Evolutionary conservation across 495 filamentous ascomycete genomes (phyloP), one percentile per base, ranked within the genome.

Genomic region (Xylaria sp.): DNA sequence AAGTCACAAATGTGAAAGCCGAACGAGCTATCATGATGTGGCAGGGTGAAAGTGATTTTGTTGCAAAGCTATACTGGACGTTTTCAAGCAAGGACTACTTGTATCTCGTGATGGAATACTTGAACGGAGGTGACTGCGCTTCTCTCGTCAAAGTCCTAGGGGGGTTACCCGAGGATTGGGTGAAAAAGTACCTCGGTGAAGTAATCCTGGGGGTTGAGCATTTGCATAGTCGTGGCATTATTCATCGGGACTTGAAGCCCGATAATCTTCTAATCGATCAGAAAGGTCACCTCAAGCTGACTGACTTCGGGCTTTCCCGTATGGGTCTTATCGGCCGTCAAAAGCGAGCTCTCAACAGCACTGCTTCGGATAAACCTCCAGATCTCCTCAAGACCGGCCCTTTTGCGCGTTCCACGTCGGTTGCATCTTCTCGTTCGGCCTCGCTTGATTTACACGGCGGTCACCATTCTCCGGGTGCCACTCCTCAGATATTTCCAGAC

Each of bases 11-110:
- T 77, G 96, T 99, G 72, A 97, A 98, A 82, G 96, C 97, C 14
- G 96, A 99, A 81, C 88, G 96, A 72, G 97, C 97, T n/a, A 99
- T 99, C 75, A 98, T 99, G 96, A 99, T 99, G 97, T 97, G 96
- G 90, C 97, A 99, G 83, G 97, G 97, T 33, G 96, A 98, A 77
- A 99, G 96, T 80, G 96, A 99, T 73, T 99, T 98, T 81, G 96
- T 99, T 61, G 96, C 96, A 19, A 99, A 99, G 81, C 85, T 99
- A 7, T 98, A 98, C 82, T 99, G 96, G 96, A 98, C 96, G 0
- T 99, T 99, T 77, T 95, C 96, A 35, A 99, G 97, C 86, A 99
- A 99, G 78, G 96, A 99, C 77, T 99, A 97, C 78, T 90, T 99
- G 37, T 99, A 98, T 79, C 84, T 99, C 73, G 96, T 99, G 19